Conservation (phyloP, 495 filamentous ascomycete genomes). For the Pyronema domesticum region DNA sequence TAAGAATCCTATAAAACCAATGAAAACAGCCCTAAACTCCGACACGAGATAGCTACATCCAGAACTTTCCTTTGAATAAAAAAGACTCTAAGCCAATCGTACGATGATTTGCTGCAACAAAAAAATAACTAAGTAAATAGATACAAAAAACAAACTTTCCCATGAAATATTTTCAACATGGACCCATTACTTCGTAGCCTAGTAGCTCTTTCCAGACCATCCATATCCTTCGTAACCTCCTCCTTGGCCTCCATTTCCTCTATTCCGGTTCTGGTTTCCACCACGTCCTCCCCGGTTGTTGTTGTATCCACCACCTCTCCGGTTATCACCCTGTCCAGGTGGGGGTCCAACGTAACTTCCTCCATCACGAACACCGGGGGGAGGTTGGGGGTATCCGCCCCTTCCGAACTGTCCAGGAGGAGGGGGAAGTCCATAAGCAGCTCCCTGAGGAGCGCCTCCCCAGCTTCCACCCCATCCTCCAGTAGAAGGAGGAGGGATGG, state of each 20-base stretch:
- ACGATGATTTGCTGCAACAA: no score
- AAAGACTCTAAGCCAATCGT: no score
- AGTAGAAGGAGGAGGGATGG: not conserved
- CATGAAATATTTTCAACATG: no score
- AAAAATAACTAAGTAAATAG: no score
- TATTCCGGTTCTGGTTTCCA: constrained; percentile 3
- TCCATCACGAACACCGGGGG: constrained; percentile 23
- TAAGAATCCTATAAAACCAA: no score
- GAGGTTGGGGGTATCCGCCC: constrained; percentile 30
- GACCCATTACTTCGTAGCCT: not conserved
- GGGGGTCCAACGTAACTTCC: constrained; percentile 5
- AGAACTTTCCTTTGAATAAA: no score
- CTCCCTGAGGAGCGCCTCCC: not conserved
- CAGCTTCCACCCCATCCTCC: not conserved
- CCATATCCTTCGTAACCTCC: not conserved
- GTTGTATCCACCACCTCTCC: constrained; percentile 7
- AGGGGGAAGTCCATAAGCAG: constrained; percentile 19
- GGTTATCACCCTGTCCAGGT: not conserved
- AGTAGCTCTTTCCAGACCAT: constrained; percentile 1
- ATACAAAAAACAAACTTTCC: no score
- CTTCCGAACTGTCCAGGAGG: constrained; percentile 28
- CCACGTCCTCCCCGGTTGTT: constrained; percentile 9
- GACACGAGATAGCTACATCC: no score
- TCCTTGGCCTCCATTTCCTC: not conserved
- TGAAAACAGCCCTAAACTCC: no score